A percentile compares a stretch with the other conserved stretches of the same genome.
These are phyloP conservation scores for Sclerospora graminicola DNA, from an alignment of 352 stramenopile species.

Conservation along the genomic window DNA sequence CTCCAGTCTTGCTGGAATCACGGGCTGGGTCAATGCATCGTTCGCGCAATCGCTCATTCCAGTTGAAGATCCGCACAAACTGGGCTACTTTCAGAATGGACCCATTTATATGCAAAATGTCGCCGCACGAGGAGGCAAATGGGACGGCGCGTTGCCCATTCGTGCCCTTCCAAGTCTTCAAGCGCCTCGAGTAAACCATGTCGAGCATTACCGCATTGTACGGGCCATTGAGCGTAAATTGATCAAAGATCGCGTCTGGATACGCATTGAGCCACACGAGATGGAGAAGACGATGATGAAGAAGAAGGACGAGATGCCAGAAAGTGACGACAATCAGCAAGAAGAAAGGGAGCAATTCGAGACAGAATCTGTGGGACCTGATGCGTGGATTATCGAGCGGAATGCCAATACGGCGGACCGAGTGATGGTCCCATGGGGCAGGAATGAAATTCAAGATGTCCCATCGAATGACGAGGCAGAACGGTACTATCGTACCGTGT, in stretches of 20 bases:
- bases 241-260: slow-evolving; percentile 66
- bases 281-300: slow-evolving; percentile 5
- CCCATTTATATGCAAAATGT: slow-evolving; percentile 63
- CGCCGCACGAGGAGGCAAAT: slow-evolving; percentile 39
- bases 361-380: background rate
- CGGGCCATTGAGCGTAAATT: slow-evolving; percentile 51
- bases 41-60: slow-evolving; percentile 36
- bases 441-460: slow-evolving; percentile 17
- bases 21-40: slow-evolving; percentile 58
- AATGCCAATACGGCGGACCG: slow-evolving; percentile 61
- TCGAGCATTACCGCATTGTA: slow-evolving; percentile 49
- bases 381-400: slow-evolving; percentile 68
- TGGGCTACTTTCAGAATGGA: slow-evolving; percentile 18
- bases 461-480: slow-evolving; percentile 30
- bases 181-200: slow-evolving; percentile 33
- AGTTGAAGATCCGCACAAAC: slow-evolving; percentile 39
- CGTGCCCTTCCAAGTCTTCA: slow-evolving; percentile 54
- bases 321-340: slow-evolving; percentile 2
- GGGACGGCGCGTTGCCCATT: slow-evolving; percentile 48
- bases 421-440: slow-evolving; percentile 49
- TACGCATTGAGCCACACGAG: slow-evolving; percentile 29
- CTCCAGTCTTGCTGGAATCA: slow-evolving; percentile 39
- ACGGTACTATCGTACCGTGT: slow-evolving; percentile 66
- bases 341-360: background rate
- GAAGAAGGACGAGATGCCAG: slow-evolving; percentile 12